Conservation (phyloP, 768 basidiomycete genomes). For the Pleurotus djamor region DNA sequence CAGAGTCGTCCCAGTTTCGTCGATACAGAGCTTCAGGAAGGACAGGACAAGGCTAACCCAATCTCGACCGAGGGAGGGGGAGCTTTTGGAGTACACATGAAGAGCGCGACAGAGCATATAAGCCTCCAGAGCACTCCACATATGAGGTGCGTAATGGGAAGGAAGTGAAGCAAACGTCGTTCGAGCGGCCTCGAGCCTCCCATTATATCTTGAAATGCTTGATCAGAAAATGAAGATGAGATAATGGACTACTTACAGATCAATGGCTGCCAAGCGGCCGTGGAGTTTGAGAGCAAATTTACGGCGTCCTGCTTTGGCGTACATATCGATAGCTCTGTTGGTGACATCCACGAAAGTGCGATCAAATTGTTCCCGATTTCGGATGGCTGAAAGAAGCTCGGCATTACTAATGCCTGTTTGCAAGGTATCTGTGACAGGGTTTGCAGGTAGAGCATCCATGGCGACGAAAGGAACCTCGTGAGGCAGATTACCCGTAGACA, state of each 20-base stretch:
- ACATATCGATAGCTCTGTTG: constrained; percentile 83
- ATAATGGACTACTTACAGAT: constrained; percentile 62
- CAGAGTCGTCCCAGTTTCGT: constrained; percentile 49
- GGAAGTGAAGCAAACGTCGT: constrained; percentile 78
- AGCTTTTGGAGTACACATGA: constrained; percentile 57
- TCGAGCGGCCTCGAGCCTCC: constrained; percentile 58
- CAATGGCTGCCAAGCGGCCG: constrained; percentile 84
- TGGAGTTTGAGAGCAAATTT: constrained; percentile 87
- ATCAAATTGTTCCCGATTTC: constrained; percentile 63
- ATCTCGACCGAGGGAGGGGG: constrained; percentile 63
- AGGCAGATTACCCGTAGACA: constrained; percentile 72
- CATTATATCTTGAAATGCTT: constrained; percentile 53
- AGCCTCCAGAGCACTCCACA: constrained; percentile 79
- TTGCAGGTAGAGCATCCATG: constrained; percentile 15
- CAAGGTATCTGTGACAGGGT: constrained; percentile 18
- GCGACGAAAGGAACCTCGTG: constrained; percentile 68
- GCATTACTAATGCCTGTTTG: constrained; percentile 47
- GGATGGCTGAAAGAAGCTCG: constrained; percentile 59
- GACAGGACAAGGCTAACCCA: constrained; percentile 80
- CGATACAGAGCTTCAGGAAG: constrained; percentile 70
- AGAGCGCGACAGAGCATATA: constrained; percentile 77
- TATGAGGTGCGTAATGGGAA: constrained; percentile 79
- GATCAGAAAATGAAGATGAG: not conserved
- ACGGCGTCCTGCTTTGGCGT: constrained; percentile 77
- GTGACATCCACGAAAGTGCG: constrained; percentile 73